A percentile compares a stretch with the other conserved stretches of the same genome.
These are phyloP conservation scores for Suillus luteus DNA, from an alignment of 768 basidiomycete genomes.

Conservation along the genomic window DNA sequence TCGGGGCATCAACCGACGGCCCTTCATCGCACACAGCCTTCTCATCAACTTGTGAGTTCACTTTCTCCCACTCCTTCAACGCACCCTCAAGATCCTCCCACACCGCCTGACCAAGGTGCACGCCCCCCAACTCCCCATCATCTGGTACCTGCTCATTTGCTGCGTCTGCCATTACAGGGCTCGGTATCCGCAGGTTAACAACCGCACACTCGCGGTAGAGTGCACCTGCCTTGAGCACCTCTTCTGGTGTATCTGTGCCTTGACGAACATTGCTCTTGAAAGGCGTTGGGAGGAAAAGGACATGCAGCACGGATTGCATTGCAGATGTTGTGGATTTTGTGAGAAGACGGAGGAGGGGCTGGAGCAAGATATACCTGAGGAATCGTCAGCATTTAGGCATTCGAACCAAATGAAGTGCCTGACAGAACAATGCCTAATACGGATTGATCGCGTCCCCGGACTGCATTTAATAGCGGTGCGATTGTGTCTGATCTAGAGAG, in stretches of 20 bases:
- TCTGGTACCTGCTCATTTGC: slow-evolving; percentile 46
- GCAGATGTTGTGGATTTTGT: slow-evolving; percentile 66
- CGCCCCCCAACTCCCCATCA: slow-evolving; percentile 74
- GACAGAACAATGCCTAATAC: slow-evolving; percentile 52
- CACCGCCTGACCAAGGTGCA: slow-evolving; percentile 62
- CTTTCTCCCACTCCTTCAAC: slow-evolving; percentile 66
- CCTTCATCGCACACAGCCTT: slow-evolving; percentile 24
- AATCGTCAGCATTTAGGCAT: slow-evolving; percentile 13
- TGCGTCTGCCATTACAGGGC: slow-evolving; percentile 29
- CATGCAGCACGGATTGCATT: slow-evolving; percentile 80
- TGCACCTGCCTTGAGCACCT: slow-evolving; percentile 76
- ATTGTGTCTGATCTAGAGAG: slow-evolving; percentile 72
- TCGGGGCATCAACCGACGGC: slow-evolving; percentile 26
- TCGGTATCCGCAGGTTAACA: slow-evolving; percentile 46
- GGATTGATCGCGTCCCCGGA: slow-evolving; percentile 37
- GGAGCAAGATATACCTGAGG: slow-evolving; percentile 62
- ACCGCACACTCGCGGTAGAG: slow-evolving; percentile 78
- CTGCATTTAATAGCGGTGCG: slow-evolving; percentile 41
- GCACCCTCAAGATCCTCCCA: slow-evolving; percentile 78
- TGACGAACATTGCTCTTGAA: slow-evolving; percentile 54
- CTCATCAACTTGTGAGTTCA: slow-evolving; percentile 23
- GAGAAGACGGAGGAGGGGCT: slow-evolving; percentile 67
- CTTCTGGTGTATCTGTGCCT: slow-evolving; percentile 41
- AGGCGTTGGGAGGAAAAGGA: slow-evolving; percentile 79
- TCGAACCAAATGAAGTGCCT: slow-evolving; percentile 22